Conservation (phyloP, 2,329 filamentous ascomycete species). For the Gyromitra esculenta region DNA sequence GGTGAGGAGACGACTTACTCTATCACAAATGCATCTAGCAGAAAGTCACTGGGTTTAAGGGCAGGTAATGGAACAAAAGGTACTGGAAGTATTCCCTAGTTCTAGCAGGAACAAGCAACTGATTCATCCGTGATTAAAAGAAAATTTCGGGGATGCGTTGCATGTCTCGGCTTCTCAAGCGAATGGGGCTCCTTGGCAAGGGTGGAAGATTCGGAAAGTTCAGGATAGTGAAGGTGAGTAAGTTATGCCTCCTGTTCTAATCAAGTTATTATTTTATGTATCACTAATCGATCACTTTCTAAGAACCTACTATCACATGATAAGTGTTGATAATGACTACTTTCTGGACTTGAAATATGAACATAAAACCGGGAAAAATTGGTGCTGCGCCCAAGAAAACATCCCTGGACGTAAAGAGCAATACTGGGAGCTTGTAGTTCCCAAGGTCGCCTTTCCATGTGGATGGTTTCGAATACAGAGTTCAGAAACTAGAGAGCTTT, state of each 20-base stretch:
- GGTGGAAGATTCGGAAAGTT: neutral
- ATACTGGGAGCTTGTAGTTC: slow-evolving; percentile 7
- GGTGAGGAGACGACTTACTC: neutral
- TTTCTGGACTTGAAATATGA: neutral
- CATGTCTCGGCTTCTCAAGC: neutral
- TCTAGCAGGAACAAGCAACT: no score
- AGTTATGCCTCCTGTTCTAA: neutral
- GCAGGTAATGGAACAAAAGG: no score
- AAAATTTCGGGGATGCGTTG: neutral
- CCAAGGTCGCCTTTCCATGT: slow-evolving; percentile 13
- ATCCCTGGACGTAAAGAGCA: neutral
- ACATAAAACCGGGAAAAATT: neutral
- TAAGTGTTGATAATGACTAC: neutral
- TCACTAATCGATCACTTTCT: neutral
- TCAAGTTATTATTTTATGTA: neutral
- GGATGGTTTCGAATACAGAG: slow-evolving; percentile 23
- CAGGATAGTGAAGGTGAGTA: neutral
- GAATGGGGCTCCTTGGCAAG: neutral
- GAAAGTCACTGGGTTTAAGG: neutral
- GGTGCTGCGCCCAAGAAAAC: neutral
- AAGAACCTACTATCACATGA: slow-evolving; percentile 16
- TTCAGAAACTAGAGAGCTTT: neutral
- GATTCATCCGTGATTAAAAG: neutral
- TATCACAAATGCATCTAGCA: neutral
- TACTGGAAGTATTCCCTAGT: no score